Percentiles rank a stretch among this genome's conserved stretches.
phyloP scores from a whole-genome alignment of 2,329 filamentous ascomycete species.

The Grosmannia clavigera region DNA sequence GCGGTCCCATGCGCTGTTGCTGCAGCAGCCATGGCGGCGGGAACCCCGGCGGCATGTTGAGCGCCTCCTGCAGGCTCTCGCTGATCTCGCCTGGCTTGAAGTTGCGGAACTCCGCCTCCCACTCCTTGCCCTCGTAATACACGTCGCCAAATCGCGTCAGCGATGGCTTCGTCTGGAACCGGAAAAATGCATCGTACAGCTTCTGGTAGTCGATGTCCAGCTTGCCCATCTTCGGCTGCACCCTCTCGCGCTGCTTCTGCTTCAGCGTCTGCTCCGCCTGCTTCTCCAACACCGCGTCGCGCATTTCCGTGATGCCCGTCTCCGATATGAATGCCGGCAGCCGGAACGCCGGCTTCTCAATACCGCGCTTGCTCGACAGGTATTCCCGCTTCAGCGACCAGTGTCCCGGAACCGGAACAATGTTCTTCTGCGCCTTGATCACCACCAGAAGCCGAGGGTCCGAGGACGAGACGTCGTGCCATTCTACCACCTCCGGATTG shows the following conservation, averaged over 20 bases:
- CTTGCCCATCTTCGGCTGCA: slow-evolving; percentile 92
- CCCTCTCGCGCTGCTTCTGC: slow-evolving; percentile 88
- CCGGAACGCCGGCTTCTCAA: slow-evolving; percentile 88
- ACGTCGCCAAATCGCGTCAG: slow-evolving; percentile 93
- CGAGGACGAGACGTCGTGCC: slow-evolving; percentile 87
- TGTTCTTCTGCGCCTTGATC: slow-evolving; percentile 89
- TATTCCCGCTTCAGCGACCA: slow-evolving; percentile 98
- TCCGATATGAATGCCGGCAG: slow-evolving; percentile 95
- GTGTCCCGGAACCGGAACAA: slow-evolving; percentile 85
- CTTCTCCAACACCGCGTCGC: slow-evolving; percentile 90
- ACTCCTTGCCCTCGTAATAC: slow-evolving; percentile 99
- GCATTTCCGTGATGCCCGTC: slow-evolving; percentile 96
- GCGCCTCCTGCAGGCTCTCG: slow-evolving; percentile 78
- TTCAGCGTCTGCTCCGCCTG: slow-evolving; percentile 85
- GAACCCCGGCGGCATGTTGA: slow-evolving; percentile 85
- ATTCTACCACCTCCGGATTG: slow-evolving; percentile 91
- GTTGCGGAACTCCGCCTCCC: slow-evolving; percentile 86
- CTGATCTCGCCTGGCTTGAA: slow-evolving; percentile 82
- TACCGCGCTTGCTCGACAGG: slow-evolving; percentile 87
- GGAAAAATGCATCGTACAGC: slow-evolving; percentile 96
- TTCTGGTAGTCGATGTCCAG: slow-evolving; percentile 98
- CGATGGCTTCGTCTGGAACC: slow-evolving; percentile 91
- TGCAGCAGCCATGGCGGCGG: slow-evolving; percentile 97
- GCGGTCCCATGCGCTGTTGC: slow-evolving; percentile 85
- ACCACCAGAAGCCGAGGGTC: slow-evolving; percentile 84